Percentiles rank a stretch among this genome's conserved stretches.
Evolutionary conservation across 164 flowering plant genomes (phyloP).

Genomic region (Nymphaea thermarum): DNA sequence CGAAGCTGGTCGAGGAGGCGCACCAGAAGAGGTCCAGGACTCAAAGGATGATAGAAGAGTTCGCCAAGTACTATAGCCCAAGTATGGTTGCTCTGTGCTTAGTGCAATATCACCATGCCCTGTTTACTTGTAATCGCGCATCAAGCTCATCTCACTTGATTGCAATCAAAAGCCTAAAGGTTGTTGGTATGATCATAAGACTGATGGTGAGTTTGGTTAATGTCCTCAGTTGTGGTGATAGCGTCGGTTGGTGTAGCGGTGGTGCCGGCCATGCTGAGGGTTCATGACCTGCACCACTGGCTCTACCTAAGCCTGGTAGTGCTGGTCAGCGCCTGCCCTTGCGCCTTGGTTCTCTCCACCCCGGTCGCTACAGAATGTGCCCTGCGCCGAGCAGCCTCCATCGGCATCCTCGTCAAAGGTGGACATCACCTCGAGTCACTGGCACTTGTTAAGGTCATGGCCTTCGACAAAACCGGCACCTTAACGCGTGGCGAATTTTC

Average conservation of each 20-base stretch:
- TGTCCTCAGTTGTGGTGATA: conserved; percentile 45
- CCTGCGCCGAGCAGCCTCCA: background rate
- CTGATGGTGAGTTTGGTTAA: no score
- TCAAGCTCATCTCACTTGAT: no score
- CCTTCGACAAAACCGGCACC: conserved; percentile 6
- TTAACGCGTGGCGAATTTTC: conserved; percentile 3
- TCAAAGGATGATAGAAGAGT: conserved; percentile 63
- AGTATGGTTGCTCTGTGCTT: conserved; percentile 22
- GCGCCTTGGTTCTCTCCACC: conserved; percentile 3
- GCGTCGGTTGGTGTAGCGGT: conserved; percentile 38
- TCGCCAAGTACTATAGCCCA: conserved; percentile 78
- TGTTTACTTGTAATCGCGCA: no score
- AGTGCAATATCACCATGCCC: no score
- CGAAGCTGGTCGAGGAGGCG: conserved; percentile 91
- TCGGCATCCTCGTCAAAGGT: conserved; percentile 4
- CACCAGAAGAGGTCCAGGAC: conserved; percentile 60
- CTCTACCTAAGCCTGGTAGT: conserved; percentile 1
- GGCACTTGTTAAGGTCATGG: background rate
- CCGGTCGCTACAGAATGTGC: conserved; percentile 2
- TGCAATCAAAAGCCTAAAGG: no score
- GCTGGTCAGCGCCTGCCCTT: conserved; percentile 3
- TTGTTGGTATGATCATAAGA: no score
- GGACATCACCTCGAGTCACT: conserved; percentile 1
- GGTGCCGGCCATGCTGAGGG: conserved; percentile 41
- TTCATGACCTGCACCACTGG: conserved; percentile 29